These are phyloP conservation scores for Leucosporidium scottii DNA, from an alignment of 768 basidiomycete genomes.

Conservation along the genomic window DNA sequence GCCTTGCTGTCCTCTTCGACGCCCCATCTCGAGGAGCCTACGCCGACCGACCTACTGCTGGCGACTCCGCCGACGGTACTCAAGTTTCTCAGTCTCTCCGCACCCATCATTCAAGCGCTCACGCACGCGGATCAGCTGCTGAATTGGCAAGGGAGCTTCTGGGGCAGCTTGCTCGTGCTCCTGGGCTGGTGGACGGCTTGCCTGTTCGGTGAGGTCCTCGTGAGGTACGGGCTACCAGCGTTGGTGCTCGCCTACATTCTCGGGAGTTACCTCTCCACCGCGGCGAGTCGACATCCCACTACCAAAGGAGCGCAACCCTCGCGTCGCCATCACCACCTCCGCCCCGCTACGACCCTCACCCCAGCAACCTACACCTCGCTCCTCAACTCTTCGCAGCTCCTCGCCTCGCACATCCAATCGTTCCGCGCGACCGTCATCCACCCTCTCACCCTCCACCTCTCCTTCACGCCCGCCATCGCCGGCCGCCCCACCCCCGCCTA, in stretches of 20 bases:
- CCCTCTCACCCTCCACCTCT: constrained; percentile 28
- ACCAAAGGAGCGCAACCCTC: background rate
- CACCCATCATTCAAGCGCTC: constrained; percentile 29
- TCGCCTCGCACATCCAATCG: constrained; percentile 27
- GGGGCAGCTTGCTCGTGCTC: constrained; percentile 34
- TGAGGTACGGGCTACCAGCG: constrained; percentile 32
- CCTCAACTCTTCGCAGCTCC: constrained; percentile 14
- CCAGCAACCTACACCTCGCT: constrained; percentile 24
- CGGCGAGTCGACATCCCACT: background rate
- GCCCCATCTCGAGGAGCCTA: constrained; percentile 20
- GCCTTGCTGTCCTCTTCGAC: constrained; percentile 26
- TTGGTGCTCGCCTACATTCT: constrained; percentile 22
- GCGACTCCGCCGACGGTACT: constrained; percentile 38
- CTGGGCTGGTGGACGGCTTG: constrained; percentile 38
- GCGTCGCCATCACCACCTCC: background rate
- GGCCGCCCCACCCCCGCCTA: constrained; percentile 22
- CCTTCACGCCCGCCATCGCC: constrained; percentile 18
- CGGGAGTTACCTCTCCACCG: constrained; percentile 19
- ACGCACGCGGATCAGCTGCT: constrained; percentile 31
- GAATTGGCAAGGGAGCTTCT: constrained; percentile 37
- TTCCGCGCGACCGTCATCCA: constrained; percentile 23
- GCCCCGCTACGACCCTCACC: constrained; percentile 18
- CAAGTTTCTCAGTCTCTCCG: constrained; percentile 36
- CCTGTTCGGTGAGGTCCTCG: constrained; percentile 31
- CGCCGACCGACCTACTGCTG: constrained; percentile 36